Evolutionary conservation across 345 rosid species (phyloP), one percentile per base, ranked within the genome.

Genomic region (Populus davidiana): DNA sequence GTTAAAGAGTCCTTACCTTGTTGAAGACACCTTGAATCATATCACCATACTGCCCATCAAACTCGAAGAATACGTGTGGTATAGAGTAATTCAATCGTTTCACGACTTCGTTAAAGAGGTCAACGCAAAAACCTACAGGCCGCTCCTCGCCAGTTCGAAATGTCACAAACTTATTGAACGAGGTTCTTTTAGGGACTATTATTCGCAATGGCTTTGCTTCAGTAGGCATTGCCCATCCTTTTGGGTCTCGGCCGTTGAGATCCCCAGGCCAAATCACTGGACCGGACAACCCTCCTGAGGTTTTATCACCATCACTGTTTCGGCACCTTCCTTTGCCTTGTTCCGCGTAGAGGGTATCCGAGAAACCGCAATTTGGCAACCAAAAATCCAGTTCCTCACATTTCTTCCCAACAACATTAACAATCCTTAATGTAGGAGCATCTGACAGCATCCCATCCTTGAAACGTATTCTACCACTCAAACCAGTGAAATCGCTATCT

Each of bases 41-140:
- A 4, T 85, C 83, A 38, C 82, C 83, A 54, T 90, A 89, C 4
- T 80, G 80, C 70, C 88, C 87, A 25, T 83, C 7, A 25, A 79
- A 52, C 25, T 75, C 76, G 18, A 1, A n/a, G 44, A 88, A 85
- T 14, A 21, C 52, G 41, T 73, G 85, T 43, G 80, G 71, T 5
- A 90, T 76, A 56, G 2, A 38, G 61, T 81, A 86, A 20, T 25
- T 78, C 54, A 83, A 36, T 36, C n/a, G 5, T 0, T 2, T 29
- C 5, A 36, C 64, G 52, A 85, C 77, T 78, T 78, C 13, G 5
- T 70, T 0, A 27, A 90, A 90, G 35, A 90, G 87, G 6, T 80
- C 75, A n/a, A 89, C 84, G 86, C 92, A 88, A 66, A 85, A 90
- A 27, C 94, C 92, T 38, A 38, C 78, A 39, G 74, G 87, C 10